These are phyloP conservation scores for Nemophila menziesii DNA, from an alignment of 257 asterid species.

Conservation along the genomic window DNA sequence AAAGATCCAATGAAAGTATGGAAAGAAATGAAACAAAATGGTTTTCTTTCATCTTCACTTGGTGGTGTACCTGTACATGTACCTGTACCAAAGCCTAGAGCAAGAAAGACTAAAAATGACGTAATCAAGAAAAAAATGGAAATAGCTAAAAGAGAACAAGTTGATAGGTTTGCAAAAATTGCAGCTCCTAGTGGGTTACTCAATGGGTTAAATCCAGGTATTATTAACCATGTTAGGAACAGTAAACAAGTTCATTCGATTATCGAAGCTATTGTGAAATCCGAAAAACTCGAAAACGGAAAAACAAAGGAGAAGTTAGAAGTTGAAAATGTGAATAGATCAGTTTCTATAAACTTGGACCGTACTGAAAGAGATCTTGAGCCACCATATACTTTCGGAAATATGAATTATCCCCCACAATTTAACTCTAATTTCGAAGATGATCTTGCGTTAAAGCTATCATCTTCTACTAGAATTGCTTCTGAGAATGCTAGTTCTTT, in stretches of 20 bases:
- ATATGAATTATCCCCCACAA: slow-evolving; percentile 16
- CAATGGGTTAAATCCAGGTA: slow-evolving; percentile 83
- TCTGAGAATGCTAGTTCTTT: slow-evolving; percentile 45
- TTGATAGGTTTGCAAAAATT: slow-evolving; percentile 70
- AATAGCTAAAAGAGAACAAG: slow-evolving; percentile 77
- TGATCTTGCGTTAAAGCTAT: slow-evolving; percentile 44
- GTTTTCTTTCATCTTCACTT: slow-evolving; percentile 39
- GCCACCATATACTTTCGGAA: slow-evolving; percentile 19
- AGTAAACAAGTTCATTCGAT: slow-evolving; percentile 86
- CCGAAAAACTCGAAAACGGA: slow-evolving; percentile 45
- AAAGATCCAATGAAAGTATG: slow-evolving; percentile 61
- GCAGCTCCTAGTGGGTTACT: slow-evolving; percentile 96
- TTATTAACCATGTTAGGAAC: slow-evolving; percentile 89
- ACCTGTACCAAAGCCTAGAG: slow-evolving; percentile 44
- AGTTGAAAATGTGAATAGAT: slow-evolving; percentile 24
- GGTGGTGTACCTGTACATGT: slow-evolving; percentile 36
- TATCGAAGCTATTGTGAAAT: slow-evolving; percentile 68
- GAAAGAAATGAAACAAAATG: slow-evolving; percentile 83
- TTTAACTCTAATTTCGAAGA: slow-evolving; percentile 27
- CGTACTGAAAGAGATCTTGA: slow-evolving; percentile 20
- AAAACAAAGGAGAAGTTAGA: slow-evolving; percentile 22
- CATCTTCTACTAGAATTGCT: slow-evolving; percentile 32
- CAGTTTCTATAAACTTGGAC: slow-evolving; percentile 23
- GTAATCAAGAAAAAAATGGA: slow-evolving; percentile 55
- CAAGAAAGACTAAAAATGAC: slow-evolving; percentile 42